These are phyloP conservation scores for Blastobotrys raffinosifermentans DNA, from an alignment of 1,139 yeast species.

Conservation along the genomic window DNA sequence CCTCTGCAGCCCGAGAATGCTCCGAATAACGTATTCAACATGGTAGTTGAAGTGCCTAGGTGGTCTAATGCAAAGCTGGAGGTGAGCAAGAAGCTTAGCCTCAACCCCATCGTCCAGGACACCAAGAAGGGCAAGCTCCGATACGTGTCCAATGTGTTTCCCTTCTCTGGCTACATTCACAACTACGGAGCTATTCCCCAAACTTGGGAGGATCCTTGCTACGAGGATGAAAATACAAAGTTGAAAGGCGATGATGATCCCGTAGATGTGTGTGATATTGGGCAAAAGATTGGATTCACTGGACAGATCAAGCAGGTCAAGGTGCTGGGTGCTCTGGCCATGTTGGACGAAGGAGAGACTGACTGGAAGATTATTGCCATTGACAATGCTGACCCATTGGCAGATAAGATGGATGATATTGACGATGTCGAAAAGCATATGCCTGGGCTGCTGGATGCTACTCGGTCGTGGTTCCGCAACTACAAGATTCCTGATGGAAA, in stretches of 20 bases:
- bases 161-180: constrained; percentile 86
- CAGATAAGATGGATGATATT: constrained; percentile 63
- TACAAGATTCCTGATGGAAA: constrained; percentile 90
- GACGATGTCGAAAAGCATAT: constrained; percentile 68
- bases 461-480: constrained; percentile 86
- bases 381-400: constrained; percentile 69
- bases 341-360: constrained; percentile 87
- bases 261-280: constrained; percentile 85
- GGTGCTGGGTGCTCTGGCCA: constrained; percentile 79
- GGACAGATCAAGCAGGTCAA: constrained; percentile 80
- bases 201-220: constrained; percentile 91
- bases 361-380: constrained; percentile 90
- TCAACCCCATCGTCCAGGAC: constrained; percentile 85
- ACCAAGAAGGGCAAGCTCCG: constrained; percentile 77
- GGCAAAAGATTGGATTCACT: constrained; percentile 60
- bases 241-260: constrained; percentile 82
- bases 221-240: constrained; percentile 53
- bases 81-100: constrained; percentile 56
- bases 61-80: constrained; percentile 91
- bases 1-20: constrained; percentile 62
- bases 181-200: constrained; percentile 94
- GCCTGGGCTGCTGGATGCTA: constrained; percentile 77
- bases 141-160: constrained; percentile 82
- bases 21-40: constrained; percentile 40
- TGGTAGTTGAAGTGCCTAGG: constrained; percentile 87